These are phyloP conservation scores for Populus ilicifolia DNA, from an alignment of 345 rosid species.

Conservation along the genomic window DNA sequence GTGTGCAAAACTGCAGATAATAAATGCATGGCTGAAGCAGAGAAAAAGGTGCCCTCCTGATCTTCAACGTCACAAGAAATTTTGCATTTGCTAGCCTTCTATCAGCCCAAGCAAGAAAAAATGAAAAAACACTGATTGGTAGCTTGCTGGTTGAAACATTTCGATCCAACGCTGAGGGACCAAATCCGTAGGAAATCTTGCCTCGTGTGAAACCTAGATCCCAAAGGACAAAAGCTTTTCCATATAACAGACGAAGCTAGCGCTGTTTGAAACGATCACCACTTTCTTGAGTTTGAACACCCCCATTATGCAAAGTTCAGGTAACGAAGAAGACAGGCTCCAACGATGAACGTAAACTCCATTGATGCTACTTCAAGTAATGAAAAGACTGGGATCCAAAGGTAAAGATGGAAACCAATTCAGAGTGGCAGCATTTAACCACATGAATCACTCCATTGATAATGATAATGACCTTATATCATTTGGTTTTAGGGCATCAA, in stretches of 20 bases:
- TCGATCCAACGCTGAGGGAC: neutral
- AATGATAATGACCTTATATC: neutral
- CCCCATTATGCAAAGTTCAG: too few relatives aligned
- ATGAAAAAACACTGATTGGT: neutral
- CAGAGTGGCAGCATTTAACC: neutral
- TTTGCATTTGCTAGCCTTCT: neutral
- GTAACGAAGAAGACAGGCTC: too few relatives aligned
- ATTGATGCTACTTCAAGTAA: neutral
- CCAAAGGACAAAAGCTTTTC: neutral
- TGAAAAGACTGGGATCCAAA: neutral
- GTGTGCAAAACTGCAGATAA: neutral
- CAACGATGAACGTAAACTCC: too few relatives aligned
- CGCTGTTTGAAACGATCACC: neutral
- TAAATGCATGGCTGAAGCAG: neutral
- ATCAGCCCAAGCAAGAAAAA: neutral
- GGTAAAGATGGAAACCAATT: neutral
- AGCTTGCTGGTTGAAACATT: slow-evolving; percentile 12
- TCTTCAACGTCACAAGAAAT: neutral
- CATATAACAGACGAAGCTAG: neutral
- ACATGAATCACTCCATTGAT: neutral
- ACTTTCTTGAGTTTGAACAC: neutral
- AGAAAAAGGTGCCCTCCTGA: neutral
- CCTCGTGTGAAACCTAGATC: neutral
- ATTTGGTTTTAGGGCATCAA: neutral
- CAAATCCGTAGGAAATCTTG: too few relatives aligned